Evolutionary conservation across 2,329 filamentous ascomycete species (phyloP).

Genomic region (Teratosphaeria pseudoeucalypti): DNA sequence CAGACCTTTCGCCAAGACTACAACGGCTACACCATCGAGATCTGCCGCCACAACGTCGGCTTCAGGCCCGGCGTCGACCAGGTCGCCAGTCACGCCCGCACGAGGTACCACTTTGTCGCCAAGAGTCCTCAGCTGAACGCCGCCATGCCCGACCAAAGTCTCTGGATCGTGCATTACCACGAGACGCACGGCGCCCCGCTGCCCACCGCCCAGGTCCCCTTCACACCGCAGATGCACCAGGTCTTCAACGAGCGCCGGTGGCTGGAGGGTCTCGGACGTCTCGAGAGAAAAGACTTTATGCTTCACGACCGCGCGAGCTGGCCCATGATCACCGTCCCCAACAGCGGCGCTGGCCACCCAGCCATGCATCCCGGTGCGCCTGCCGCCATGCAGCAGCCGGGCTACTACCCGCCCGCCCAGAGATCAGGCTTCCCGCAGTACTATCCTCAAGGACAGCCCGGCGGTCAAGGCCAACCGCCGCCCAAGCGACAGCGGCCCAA

Average conservation of each 20-base stretch:
- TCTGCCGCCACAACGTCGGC: slow-evolving; percentile 72
- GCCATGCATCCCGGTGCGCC: slow-evolving; percentile 8
- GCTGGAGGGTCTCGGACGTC: slow-evolving; percentile 63
- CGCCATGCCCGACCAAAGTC: slow-evolving; percentile 62
- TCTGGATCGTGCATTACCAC: slow-evolving; percentile 89
- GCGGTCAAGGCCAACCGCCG: slow-evolving; percentile 28
- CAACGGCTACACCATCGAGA: slow-evolving; percentile 68
- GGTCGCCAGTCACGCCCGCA: slow-evolving; percentile 64
- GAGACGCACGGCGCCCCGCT: slow-evolving; percentile 66
- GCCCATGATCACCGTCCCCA: slow-evolving; percentile 71
- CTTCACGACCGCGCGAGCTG: slow-evolving; percentile 80
- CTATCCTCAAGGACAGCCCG: slow-evolving; percentile 4
- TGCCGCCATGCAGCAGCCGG: neutral
- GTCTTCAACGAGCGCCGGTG: slow-evolving; percentile 52
- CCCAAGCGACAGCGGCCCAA: slow-evolving; percentile 35
- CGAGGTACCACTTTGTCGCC: slow-evolving; percentile 76
- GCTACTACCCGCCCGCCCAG: neutral
- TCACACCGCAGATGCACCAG: slow-evolving; percentile 47
- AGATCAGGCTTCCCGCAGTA: slow-evolving; percentile 13
- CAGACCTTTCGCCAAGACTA: slow-evolving; percentile 65
- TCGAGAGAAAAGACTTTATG: slow-evolving; percentile 89
- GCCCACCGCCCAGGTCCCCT: slow-evolving; percentile 55
- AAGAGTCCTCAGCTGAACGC: slow-evolving; percentile 60
- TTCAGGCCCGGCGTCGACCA: slow-evolving; percentile 60
- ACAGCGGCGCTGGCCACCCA: slow-evolving; percentile 17